These are phyloP conservation scores for Boeremia lycopersici DNA, from an alignment of 2,329 filamentous ascomycete species.

Conservation along the genomic window DNA sequence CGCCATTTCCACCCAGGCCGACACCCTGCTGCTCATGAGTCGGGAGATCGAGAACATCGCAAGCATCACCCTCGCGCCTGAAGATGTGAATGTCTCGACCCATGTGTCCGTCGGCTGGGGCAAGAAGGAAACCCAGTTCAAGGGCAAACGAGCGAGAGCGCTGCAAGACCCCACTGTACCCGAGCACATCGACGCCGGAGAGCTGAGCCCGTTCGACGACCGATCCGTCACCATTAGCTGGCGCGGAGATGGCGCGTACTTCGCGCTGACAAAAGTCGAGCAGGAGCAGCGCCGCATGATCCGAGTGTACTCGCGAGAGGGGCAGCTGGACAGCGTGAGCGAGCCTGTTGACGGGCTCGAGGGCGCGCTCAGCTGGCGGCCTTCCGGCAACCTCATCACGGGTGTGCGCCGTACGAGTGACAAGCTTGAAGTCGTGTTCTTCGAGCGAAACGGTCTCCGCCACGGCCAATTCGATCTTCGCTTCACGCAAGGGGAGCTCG, in stretches of 20 bases:
- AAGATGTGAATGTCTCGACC: conserved; percentile 85
- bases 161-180: conserved; percentile 93
- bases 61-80: conserved; percentile 71
- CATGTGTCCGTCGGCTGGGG: conserved; percentile 98
- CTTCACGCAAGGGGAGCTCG: conserved; percentile 63
- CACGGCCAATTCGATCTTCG: conserved; percentile 92
- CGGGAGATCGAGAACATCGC: conserved; percentile 84
- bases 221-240: conserved; percentile 77
- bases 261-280: conserved; percentile 84
- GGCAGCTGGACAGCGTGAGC: conserved; percentile 87
- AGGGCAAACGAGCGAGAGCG: conserved; percentile 85
- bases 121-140: conserved; percentile 97
- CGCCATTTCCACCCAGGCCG: conserved; percentile 77
- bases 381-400: conserved; percentile 88
- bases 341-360: conserved; percentile 95
- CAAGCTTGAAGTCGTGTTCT: conserved; percentile 85
- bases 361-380: conserved; percentile 85
- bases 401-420: conserved; percentile 75
- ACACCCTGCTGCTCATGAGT: conserved; percentile 90
- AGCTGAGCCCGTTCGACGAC: conserved; percentile 76
- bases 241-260: conserved; percentile 91
- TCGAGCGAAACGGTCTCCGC: conserved; percentile 95
- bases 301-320: conserved; percentile 88
- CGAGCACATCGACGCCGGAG: conserved; percentile 85
- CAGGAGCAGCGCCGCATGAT: conserved; percentile 74